A percentile compares a stretch with the other conserved stretches of the same genome.
These are phyloP conservation scores for Torulaspora franciscae DNA, from an alignment of 805 yeast species.

Conservation along the genomic window DNA sequence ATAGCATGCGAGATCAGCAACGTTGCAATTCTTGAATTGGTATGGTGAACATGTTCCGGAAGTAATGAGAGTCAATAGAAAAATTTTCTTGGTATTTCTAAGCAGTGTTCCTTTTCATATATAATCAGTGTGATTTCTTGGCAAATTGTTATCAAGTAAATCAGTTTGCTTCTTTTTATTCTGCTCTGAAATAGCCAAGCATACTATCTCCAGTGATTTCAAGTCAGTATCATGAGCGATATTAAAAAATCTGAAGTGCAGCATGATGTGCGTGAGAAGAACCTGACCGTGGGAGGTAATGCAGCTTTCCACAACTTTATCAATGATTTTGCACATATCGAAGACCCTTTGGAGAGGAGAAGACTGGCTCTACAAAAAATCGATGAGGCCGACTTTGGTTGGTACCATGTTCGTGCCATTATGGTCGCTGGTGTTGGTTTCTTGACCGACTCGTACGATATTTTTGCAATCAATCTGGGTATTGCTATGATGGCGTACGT, in stretches of 20 bases:
- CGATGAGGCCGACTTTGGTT: slow-evolving; percentile 72
- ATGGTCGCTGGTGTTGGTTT: slow-evolving; percentile 91
- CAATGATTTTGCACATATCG: slow-evolving; percentile 74
- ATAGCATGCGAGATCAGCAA: too few species aligned
- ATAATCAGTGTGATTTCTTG: background rate
- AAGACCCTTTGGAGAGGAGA: slow-evolving; percentile 83
- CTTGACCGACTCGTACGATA: slow-evolving; percentile 88
- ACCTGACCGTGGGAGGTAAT: slow-evolving; percentile 64
- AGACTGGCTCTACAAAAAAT: slow-evolving; percentile 79
- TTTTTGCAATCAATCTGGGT: slow-evolving; percentile 83
- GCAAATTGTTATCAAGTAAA: too few species aligned
- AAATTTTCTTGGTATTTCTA: too few species aligned
- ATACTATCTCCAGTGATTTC: background rate
- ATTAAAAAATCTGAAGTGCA: slow-evolving; percentile 5
- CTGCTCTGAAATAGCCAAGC: background rate
- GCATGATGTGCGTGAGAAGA: slow-evolving; percentile 23
- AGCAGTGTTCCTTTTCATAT: background rate
- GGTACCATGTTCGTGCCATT: slow-evolving; percentile 80
- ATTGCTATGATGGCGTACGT: slow-evolving; percentile 73
- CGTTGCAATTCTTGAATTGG: too few species aligned
- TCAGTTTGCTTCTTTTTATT: background rate
- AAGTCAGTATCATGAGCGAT: slow-evolving; percentile 3
- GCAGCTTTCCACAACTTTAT: slow-evolving; percentile 80
- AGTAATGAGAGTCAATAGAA: too few species aligned
- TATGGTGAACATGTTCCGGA: too few species aligned